Evolutionary conservation across 2,329 filamentous ascomycete genomes (phyloP), one percentile per base, ranked within the genome.

Genomic region (Verticillium klebahnii): DNA sequence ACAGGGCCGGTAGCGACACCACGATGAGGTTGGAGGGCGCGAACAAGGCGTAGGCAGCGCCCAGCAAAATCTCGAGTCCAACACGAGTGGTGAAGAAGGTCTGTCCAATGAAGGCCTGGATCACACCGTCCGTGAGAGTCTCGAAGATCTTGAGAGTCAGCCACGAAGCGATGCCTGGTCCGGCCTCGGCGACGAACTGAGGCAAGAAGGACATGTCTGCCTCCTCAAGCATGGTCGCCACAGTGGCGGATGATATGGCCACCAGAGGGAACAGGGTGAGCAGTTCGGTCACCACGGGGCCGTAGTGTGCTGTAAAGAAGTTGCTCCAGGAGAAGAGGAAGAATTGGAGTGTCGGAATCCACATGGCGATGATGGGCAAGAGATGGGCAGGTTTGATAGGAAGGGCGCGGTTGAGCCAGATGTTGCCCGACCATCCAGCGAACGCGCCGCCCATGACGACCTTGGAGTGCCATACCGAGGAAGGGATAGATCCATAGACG

Each of bases 401-500:
- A 74, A 87, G 72, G 9, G 78, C 71, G 32, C 79, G 74, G 60
- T 75, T 77, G 40, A 91, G 71, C 14, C 82, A 77, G 57, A 88
- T 72, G 70, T 90, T 91, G 31, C 83, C 81, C 9, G 90, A 83
- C 84, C 91, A 91, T 37, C 92, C 92, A 17, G 87, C 74, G 64
- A 93, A 88, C 64, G 87, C 86, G 32, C 86, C 87, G 3, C 84
- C 78, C 68, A 87, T 87, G 65, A 92, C 78, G 63, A 87, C 82
- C 71, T 85, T 84, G 59, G 82, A 77, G 73, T 97, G 94, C 73
- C 89, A 90, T 66, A 89, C 80, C 1, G 85, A 83, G 1, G 92
- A 82, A 1, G 94, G 91, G 40, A 96, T 91, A 17, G 89, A 87
- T 59, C 95, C 95, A 75, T 96, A 98, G 12, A 96, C 90, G 2